These are phyloP conservation scores for Aspergillus sclerotiicarbonarius DNA, from an alignment of 495 filamentous ascomycete genomes.

Conservation along the genomic window DNA sequence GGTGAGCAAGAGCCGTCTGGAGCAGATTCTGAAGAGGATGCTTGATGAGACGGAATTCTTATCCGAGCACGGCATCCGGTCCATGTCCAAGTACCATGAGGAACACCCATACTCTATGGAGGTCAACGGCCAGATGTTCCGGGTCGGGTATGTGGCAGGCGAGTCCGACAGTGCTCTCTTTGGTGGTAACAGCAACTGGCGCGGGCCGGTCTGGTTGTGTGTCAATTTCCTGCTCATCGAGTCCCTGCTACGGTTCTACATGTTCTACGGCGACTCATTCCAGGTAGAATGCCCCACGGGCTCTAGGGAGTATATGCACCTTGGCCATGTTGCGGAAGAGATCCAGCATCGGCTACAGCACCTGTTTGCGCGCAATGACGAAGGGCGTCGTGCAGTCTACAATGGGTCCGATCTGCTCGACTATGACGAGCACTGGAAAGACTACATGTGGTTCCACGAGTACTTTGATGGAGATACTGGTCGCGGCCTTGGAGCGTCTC, in stretches of 20 bases:
- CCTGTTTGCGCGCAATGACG: constrained; percentile 76
- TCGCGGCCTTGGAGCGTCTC: constrained; percentile 84
- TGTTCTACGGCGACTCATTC: constrained; percentile 88
- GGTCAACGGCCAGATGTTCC: constrained; percentile 87
- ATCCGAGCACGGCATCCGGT: constrained; percentile 84
- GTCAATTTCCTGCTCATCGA: constrained; percentile 96
- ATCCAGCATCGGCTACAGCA: constrained; percentile 94
- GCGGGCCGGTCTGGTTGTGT: constrained; percentile 89
- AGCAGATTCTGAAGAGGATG: constrained; percentile 86
- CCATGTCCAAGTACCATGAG: constrained; percentile 89
- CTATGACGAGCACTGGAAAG: constrained; percentile 88
- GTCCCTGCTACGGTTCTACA: constrained; percentile 85
- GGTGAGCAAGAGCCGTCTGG: constrained; percentile 82
- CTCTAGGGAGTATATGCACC: constrained; percentile 92
- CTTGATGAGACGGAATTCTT: constrained; percentile 93
- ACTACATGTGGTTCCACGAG: constrained; percentile 93
- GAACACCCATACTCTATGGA: constrained; percentile 92
- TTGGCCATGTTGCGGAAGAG: constrained; percentile 94
- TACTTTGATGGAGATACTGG: constrained; percentile 95
- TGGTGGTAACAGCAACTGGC: constrained; percentile 97
- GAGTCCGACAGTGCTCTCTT: constrained; percentile 93
- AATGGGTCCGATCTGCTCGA: constrained; percentile 78
- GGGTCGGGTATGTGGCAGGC: constrained; percentile 85
- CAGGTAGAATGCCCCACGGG: constrained; percentile 92
- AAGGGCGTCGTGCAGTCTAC: constrained; percentile 85